A percentile compares a stretch with the other conserved stretches of the same genome.
These are phyloP conservation scores for Millerozyma miso DNA, from an alignment of 805 yeast genomes.

Conservation along the genomic window DNA sequence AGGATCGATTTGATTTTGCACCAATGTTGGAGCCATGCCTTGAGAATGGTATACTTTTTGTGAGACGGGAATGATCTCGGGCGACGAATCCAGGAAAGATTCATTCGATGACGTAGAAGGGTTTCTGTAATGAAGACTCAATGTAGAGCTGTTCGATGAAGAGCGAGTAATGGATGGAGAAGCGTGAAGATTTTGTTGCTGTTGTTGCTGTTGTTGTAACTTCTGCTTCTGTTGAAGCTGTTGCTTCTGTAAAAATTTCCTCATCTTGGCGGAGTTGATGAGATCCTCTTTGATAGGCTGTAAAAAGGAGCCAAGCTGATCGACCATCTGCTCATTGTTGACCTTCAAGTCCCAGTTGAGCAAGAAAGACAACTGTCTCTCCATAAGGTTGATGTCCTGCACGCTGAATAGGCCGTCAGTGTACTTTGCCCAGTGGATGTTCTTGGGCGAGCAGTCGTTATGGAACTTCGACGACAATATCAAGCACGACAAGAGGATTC, in stretches of 20 bases:
- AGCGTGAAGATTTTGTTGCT: conserved; percentile 6
- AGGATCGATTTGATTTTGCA: conserved; percentile 23
- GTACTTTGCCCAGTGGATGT: conserved; percentile 74
- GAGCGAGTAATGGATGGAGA: conserved; percentile 10
- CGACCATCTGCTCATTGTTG: conserved; percentile 39
- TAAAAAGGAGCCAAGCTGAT: conserved; percentile 42
- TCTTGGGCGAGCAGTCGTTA: conserved; percentile 76
- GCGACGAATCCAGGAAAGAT: conserved; percentile 6
- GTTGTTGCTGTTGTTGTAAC: conserved; percentile 4
- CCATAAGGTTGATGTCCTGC: conserved; percentile 76
- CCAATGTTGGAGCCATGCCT: not conserved
- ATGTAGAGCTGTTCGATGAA: conserved; percentile 13
- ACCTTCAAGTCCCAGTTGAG: conserved; percentile 67
- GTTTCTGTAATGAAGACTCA: conserved; percentile 14
- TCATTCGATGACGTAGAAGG: conserved; percentile 15
- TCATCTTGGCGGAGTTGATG: conserved; percentile 30
- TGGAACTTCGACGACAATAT: conserved; percentile 70
- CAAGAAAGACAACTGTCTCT: conserved; percentile 64
- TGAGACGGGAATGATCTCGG: conserved; percentile 5
- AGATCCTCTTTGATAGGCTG: conserved; percentile 47
- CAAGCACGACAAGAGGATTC: conserved; percentile 70
- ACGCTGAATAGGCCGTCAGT: conserved; percentile 68
- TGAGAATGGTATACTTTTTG: not conserved
- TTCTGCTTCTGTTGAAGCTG: conserved; percentile 11
- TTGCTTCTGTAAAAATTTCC: conserved; percentile 24